Percentiles rank a stretch among this genome's conserved stretches.
Evolutionary conservation across 75 land plant genomes (phyloP).

Genomic region (Sequoia sempervirens): DNA sequence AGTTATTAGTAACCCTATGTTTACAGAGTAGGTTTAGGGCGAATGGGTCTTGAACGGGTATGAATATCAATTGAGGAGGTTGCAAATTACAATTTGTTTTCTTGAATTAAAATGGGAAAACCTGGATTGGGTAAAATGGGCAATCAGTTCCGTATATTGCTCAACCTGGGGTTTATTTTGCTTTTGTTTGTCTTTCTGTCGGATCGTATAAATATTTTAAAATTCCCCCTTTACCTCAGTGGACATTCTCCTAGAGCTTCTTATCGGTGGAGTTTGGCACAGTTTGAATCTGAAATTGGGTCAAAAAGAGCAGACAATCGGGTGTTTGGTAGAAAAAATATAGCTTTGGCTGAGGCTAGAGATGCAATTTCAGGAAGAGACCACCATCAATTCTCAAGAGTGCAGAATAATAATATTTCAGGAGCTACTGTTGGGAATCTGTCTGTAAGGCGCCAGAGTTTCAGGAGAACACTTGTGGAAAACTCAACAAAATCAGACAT

Average conservation of each 20-base stretch:
- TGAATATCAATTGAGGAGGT: neutral
- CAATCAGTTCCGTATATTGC: neutral
- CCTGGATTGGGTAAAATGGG: neutral
- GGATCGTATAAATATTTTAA: neutral
- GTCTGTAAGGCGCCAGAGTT: neutral
- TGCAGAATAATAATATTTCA: neutral
- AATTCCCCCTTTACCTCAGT: neutral
- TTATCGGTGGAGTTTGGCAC: neutral
- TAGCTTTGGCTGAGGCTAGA: neutral
- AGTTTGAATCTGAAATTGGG: neutral
- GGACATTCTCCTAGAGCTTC: neutral
- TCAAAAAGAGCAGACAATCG: neutral
- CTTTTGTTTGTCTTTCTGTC: conserved; percentile 5
- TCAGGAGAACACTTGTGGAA: neutral
- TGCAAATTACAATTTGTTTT: neutral
- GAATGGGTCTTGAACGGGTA: neutral
- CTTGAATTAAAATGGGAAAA: conserved; percentile 7
- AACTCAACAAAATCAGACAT: neutral
- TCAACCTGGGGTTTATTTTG: neutral
- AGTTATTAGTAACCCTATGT: neutral
- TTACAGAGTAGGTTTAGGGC: neutral
- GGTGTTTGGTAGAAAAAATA: neutral
- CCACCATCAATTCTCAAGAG: neutral
- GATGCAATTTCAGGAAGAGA: neutral
- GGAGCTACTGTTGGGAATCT: neutral